Base-by-base conservation (phyloP, 176 grass and related monocot genomes). In the Musa acuminata region DNA sequence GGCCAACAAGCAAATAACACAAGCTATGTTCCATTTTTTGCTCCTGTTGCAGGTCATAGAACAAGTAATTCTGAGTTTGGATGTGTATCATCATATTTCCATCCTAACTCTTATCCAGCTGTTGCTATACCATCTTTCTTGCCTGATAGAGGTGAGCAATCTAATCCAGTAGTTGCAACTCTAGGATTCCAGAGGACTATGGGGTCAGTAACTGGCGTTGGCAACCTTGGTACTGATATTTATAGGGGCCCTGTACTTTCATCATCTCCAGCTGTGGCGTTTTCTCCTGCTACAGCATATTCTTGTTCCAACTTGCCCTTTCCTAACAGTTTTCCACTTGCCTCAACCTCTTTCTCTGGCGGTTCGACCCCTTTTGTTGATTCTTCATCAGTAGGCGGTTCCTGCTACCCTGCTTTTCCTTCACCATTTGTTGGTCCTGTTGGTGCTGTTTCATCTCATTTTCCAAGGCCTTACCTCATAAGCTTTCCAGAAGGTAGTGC, bases 401-500 rank as follows among this genome's bases (percentile, higher is more conserved):
- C 82, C 12, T 83, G 80, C 81, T 89, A 85, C 62, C 76, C 86
- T 75, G 16, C 71, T 27, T 81, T 87, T 77, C 25, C 92, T 13
- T 78, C 82, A 0, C 13, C 79, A 17, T 51, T 96, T 55, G 67
- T 83, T 70, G 89, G 84, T 14, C 76, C 89, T 83, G 1, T 84
- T 52, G 83, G 84, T 51, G 62, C 74, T 29, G 75, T 83, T 52
- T 78, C 92, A 63, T 78, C 84, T 25, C 87, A 89, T 71, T 88
- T 80, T 77, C 63, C 80, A 43, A 87, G 89, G 75, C 84, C 83
- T 27, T 92, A 87, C 81, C 73, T 88, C n/a, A 89, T 92, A 51
- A 92, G 74, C 83, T 84, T 92, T 73, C 77, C 86, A 55, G 89
- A 96, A 83, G 76, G 90, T 71, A 88, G 84, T 71, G 92, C 77